Conservation (phyloP, 148 eudicot genomes). For the Dianthus caryophyllus region DNA sequence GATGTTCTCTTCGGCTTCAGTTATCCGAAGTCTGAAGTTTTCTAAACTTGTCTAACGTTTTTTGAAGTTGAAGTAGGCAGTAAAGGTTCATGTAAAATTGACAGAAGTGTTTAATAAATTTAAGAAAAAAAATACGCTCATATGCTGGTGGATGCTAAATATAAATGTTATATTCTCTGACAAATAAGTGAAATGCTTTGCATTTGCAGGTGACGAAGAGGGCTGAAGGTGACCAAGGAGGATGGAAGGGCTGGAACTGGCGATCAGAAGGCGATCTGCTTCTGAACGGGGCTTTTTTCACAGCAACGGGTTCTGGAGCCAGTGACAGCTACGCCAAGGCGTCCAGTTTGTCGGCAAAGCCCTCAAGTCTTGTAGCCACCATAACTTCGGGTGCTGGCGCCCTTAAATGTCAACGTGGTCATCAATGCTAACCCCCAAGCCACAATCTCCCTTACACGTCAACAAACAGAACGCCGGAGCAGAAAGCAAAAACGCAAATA, state of each 20-base stretch:
- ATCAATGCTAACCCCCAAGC: constrained; percentile 39
- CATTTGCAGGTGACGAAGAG: constrained; percentile 68
- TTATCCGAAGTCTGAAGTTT: too few species aligned
- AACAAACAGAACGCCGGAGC: not conserved
- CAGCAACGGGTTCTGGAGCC: constrained; percentile 72
- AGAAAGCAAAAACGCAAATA: constrained; percentile 1
- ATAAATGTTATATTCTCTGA: not conserved
- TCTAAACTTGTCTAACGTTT: too few species aligned
- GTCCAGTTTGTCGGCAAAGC: constrained; percentile 81
- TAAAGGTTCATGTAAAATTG: too few species aligned
- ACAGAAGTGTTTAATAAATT: too few species aligned
- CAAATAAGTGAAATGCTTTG: not conserved
- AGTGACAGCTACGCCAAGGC: constrained; percentile 78
- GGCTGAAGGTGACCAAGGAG: constrained; percentile 24
- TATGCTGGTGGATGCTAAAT: too few species aligned
- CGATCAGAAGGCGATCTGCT: constrained; percentile 90
- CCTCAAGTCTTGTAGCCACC: constrained; percentile 56
- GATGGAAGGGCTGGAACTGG: constrained; percentile 88
- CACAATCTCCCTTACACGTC: constrained; percentile 9
- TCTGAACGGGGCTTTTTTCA: constrained; percentile 80
- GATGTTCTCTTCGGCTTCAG: too few species aligned
- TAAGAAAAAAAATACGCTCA: too few species aligned
- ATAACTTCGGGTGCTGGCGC: constrained; percentile 68
- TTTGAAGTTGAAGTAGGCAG: too few species aligned
- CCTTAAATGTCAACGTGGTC: constrained; percentile 56